Evolutionary conservation across 257 asterid genomes (phyloP).

Genomic region (Gentiana macrophylla): DNA sequence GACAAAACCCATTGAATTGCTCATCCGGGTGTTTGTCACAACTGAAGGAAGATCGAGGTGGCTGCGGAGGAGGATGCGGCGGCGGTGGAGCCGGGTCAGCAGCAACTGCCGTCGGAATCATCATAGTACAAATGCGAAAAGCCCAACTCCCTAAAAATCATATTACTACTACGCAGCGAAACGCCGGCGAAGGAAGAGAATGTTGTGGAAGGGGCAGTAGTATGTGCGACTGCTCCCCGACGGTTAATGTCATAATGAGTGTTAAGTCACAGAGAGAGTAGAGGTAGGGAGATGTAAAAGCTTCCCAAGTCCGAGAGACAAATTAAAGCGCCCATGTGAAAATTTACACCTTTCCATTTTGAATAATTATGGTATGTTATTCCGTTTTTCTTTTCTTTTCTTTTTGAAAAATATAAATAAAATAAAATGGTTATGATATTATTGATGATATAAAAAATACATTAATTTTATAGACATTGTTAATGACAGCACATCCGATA

Average conservation of each 20-base stretch:
- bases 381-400: conserved; percentile 18
- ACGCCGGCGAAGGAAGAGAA: conserved; percentile 4
- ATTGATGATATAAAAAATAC: too few relatives aligned
- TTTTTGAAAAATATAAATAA: background rate
- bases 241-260: background rate
- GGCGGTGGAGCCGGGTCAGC: conserved; percentile 60
- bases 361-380: conserved; percentile 12
- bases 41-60: conserved; percentile 80
- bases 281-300: conserved; percentile 1
- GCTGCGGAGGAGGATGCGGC: conserved; percentile 63
- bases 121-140: conserved; percentile 25
- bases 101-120: conserved; percentile 69
- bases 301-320: conserved; percentile 3
- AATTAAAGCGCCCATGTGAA: conserved; percentile 5
- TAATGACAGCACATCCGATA: too few relatives aligned
- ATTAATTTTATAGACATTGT: too few relatives aligned
- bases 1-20: conserved; percentile 77
- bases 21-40: conserved; percentile 82
- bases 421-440: too few relatives aligned
- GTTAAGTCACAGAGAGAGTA: background rate
- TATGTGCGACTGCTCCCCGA: too few relatives aligned
- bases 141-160: conserved; percentile 31
- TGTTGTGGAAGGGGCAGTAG: too few relatives aligned
- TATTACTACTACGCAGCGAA: conserved; percentile 10
- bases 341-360: conserved; percentile 1